Base-by-base conservation (phyloP, 2,329 filamentous ascomycete species). In the Colletotrichum echinochloae region DNA sequence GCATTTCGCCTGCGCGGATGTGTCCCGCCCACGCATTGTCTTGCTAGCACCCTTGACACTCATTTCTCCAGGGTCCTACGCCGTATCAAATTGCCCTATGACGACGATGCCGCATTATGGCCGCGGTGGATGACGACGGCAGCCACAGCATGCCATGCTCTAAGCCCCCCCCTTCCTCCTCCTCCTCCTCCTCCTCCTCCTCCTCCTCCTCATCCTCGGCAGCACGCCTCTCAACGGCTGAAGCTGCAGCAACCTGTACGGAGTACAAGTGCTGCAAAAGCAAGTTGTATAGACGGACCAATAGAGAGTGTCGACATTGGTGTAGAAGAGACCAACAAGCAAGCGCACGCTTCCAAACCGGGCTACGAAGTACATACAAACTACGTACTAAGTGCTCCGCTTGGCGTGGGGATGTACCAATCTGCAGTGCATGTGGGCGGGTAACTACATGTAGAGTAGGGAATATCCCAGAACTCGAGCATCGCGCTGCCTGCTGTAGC, bases 81-180 rank as follows among this genome's bases (percentile, higher is more conserved):
- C 59, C n/a, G 30, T 57, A 63, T 54, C 51, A 54, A 51, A 9
- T 54, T 16, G 44, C 26, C 44, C 41, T 57, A 63, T 70, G 67
- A 67, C 56, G 67, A 67, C 51, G 33, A 51, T 37, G 41, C 67
- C 30, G 44, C 64, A 63, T 37, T n/a, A 66, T 56, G 37, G 37
- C 57, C 39, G 30, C 11, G 44, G 28, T n/a, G 35, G 57, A 67
- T 70, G 67, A 70, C 57, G 67, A 70, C 64, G 49, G 56, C 67
- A 70, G 67, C 64, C 64, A 63, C 52, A 59, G 41, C n/a, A 39
- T 61, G 51, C 39, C 55, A 60, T 23, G 52, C 41, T 66, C 26
- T 51, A 60, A 65, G 44, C 37, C 41, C 57, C 33, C 18, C 4
- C 18, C 4, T 33, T 33, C 30, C 30, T 18, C 20, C n/a, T n/a